These are phyloP conservation scores for Lactifluus echinatus DNA, from an alignment of 768 basidiomycete species.

Conservation along the genomic window DNA sequence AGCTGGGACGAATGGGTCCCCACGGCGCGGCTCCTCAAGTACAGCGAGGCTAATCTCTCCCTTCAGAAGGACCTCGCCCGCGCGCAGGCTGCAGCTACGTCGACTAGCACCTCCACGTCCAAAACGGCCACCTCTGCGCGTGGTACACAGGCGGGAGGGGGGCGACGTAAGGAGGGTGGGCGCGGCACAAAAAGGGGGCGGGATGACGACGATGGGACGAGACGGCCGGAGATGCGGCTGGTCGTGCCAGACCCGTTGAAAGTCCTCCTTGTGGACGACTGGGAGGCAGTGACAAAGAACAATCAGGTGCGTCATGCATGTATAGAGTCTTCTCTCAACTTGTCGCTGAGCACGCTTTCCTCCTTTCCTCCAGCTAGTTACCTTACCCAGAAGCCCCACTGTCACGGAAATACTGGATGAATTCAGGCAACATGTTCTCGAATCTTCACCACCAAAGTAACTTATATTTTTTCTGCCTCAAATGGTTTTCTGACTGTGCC, in stretches of 20 bases:
- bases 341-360: background rate
- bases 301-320: conserved; percentile 49
- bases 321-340: background rate
- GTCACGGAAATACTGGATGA: conserved; percentile 70
- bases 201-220: conserved; percentile 74
- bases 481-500: background rate
- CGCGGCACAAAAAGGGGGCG: conserved; percentile 61
- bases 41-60: conserved; percentile 69
- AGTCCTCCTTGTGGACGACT: conserved; percentile 86
- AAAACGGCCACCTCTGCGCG: conserved; percentile 23
- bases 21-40: conserved; percentile 68
- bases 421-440: conserved; percentile 58
- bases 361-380: conserved; percentile 54
- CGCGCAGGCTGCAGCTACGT: conserved; percentile 33
- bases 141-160: conserved; percentile 18
- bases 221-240: conserved; percentile 85
- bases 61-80: conserved; percentile 63
- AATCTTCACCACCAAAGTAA: conserved; percentile 39
- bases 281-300: conserved; percentile 96
- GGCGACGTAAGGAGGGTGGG: conserved; percentile 49
- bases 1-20: conserved; percentile 99
- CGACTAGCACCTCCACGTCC: conserved; percentile 30
- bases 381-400: conserved; percentile 70
- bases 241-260: conserved; percentile 87
- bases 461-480: conserved; percentile 17